Evolutionary conservation across 805 yeast species (phyloP), one percentile per base, ranked within the genome.

Genomic region (Zygoascus tannicola): DNA sequence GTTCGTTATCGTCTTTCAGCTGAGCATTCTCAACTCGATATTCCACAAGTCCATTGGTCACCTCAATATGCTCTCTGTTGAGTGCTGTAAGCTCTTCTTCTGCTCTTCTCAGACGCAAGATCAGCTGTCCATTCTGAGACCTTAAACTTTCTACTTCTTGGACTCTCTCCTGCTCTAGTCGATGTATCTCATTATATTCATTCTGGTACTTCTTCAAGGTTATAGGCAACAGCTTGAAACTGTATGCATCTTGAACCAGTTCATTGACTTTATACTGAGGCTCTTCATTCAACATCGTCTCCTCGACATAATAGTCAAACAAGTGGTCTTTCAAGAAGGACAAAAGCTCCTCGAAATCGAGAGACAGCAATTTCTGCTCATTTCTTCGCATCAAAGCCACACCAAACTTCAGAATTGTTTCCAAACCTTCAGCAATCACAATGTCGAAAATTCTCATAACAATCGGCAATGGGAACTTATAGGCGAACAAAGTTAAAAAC

Each of bases 401-500:
- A 0, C 94, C 88, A 64, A 92, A 82, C 57, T 86, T 80, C 53
- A 92, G 68, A 38, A 90, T 69, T 2, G 94, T 78, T 64, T 88
- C 97, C 36, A 81, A 68, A 33, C 98, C 98, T 66, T 92, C 96
- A 5, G 94, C 81, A 42, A 92, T 78, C 5, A 92, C 78, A 48
- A 85, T 75, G 65, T 92, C 98, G 61, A 76, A 85, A 34, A 92
- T 85, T 49, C 97, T 71, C 50, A 86, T 66, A 20, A 92, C 97
- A 58, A 90, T 81, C 45, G 79, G 84, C 41, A 88, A 67, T 14
- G 98, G 97, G 61, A 92, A 90, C 59, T 86, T 86, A 68, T 92
- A 92, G 4, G 95, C 94, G 64, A 92, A 92, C 51, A 92, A 73
- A 0, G 97, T 92, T 54, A 92, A 71, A 57, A 92, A 90, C 98